Percentiles rank a stretch among this genome's conserved stretches.
Conservation (phyloP, 129 eudicot genomes). For the Rutidosis leptorrhynchoides region DNA sequence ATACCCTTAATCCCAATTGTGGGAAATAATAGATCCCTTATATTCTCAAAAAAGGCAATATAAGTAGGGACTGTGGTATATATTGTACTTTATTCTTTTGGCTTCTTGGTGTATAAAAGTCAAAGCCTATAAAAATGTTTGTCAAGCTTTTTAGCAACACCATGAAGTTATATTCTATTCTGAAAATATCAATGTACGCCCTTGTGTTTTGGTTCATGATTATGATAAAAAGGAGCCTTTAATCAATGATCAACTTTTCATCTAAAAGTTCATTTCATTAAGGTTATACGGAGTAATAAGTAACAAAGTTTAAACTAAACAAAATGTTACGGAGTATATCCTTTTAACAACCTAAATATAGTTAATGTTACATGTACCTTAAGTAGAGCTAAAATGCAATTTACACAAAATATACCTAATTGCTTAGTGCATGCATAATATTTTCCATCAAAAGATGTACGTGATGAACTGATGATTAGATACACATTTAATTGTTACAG, state of each 20-base stretch:
- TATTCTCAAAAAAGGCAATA: conserved; percentile 33
- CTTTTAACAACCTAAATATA: too few relatives aligned
- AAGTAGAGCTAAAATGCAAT: too few relatives aligned
- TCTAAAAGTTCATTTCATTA: neutral
- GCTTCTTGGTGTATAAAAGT: conserved; percentile 28
- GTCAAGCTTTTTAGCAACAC: conserved; percentile 10
- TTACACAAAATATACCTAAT: too few relatives aligned
- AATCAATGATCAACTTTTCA: neutral
- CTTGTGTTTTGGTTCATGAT: neutral
- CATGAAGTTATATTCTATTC: conserved; percentile 13
- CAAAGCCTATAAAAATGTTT: conserved; percentile 21
- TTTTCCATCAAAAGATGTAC: too few relatives aligned
- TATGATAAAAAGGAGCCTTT: neutral
- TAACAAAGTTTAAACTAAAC: too few relatives aligned
- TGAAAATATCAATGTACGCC: neutral
- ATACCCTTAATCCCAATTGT: too few relatives aligned
- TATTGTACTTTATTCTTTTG: conserved; percentile 23
- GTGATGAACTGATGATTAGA: too few relatives aligned
- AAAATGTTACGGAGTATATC: too few relatives aligned
- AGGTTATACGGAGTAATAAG: too few relatives aligned
- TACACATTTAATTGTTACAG: too few relatives aligned
- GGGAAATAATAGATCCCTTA: neutral
- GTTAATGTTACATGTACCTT: too few relatives aligned
- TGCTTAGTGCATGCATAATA: too few relatives aligned
- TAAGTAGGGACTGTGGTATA: conserved; percentile 21